A percentile compares a stretch with the other conserved stretches of the same genome.
These are phyloP conservation scores for Zygosaccharomyces lentus DNA, from an alignment of 805 yeast species.

Conservation along the genomic window DNA sequence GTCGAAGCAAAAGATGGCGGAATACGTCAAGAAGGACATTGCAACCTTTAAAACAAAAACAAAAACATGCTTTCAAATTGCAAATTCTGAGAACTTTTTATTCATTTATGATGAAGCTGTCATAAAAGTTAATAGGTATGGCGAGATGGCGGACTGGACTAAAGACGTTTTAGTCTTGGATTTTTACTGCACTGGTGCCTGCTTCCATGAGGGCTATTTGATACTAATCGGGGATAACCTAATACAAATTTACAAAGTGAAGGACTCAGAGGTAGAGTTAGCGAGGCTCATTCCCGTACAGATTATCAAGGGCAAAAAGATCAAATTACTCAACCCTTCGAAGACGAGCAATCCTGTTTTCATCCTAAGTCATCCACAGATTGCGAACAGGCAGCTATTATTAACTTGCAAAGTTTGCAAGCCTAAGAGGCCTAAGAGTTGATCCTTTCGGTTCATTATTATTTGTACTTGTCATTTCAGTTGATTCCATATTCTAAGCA, in stretches of 20 bases:
- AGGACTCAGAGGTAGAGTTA: conserved; percentile 24
- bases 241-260: conserved; percentile 60
- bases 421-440: conserved; percentile 1
- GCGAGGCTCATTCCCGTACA: conserved; percentile 49
- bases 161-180: conserved; percentile 40
- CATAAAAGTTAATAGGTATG: conserved; percentile 56
- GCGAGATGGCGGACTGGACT: conserved; percentile 44
- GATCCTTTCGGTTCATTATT: background rate
- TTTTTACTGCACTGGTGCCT: conserved; percentile 39
- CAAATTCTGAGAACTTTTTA: conserved; percentile 49
- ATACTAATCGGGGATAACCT: conserved; percentile 59
- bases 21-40: conserved; percentile 39
- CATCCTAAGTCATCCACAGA: conserved; percentile 60
- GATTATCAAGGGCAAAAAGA: conserved; percentile 67
- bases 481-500: background rate
- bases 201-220: conserved; percentile 45
- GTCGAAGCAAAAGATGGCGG: conserved; percentile 32
- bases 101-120: conserved; percentile 70
- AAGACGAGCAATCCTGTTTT: conserved; percentile 39
- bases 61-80: conserved; percentile 59
- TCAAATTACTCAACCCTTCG: conserved; percentile 41
- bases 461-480: background rate
- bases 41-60: conserved; percentile 41
- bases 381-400: conserved; percentile 58
- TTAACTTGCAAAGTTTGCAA: conserved; percentile 21